Base-by-base conservation (phyloP, 164 flowering plant genomes). In the Houttuynia cordata region DNA sequence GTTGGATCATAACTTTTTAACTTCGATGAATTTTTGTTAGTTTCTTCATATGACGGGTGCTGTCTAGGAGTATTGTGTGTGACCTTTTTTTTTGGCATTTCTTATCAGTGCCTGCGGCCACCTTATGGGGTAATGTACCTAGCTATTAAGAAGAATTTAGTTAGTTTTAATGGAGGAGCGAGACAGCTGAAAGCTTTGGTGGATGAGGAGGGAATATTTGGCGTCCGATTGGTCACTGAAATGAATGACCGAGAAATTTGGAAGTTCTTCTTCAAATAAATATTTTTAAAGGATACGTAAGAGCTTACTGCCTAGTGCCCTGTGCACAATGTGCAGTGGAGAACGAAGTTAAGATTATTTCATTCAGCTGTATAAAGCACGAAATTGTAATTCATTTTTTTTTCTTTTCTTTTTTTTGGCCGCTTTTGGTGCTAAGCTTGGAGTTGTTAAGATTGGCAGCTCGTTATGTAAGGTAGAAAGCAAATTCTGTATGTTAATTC, bases 121-220 rank as follows among this genome's bases (percentile, higher is more conserved):
- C 95, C 95, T 2, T 87, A 90, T 68, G 97, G 97, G 68, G 86
- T 87, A 45, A n/a, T 83, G 39, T 90, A 81, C 72, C 49, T 90
- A 69, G 88, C 85, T 2, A 74, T 84, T 15, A 90, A 81, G 82
- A 87, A 74, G 79, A 78, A 77, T 34, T 80, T 80, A 65, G 82
- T 84, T 42, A 86, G 94, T 24, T 79, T 76, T 73, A 81, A 73
- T 59, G 76, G 73, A 19, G 87, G 82, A 51, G 82, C 80, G 0
- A 68, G 83, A 42, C 86, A 84, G 47, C 66, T 90, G 62, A 79
- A 81, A 68, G 70, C 68, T 65, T 61, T 90, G 60, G 83, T 84
- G 7, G 96, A 90, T 45, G 97, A 90, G 68, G 97, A 84, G 64
- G 82, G 87, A 56, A 64, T 83, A 39, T 86, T 85, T 34, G 96